phyloP scores from a whole-genome alignment of 2,329 filamentous ascomycete species.

The Colletotrichum liriopes region DNA sequence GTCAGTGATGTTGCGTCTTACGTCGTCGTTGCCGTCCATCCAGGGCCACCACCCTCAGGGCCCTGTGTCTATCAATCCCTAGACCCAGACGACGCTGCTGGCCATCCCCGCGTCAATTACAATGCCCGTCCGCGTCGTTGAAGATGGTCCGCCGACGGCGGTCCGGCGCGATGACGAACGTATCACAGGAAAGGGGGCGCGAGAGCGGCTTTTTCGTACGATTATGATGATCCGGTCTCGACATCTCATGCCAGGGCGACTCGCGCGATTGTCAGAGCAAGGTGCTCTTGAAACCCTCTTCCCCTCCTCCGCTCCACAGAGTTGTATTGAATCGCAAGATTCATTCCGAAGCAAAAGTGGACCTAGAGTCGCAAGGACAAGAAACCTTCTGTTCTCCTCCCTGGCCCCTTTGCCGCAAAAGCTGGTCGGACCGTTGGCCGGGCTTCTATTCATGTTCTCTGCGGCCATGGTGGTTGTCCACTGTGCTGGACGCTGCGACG shows the following conservation, averaged over 20 bases:
- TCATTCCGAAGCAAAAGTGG: conserved; percentile 41
- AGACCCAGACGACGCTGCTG: conserved; percentile 17
- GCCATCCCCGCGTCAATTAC: conserved; percentile 10
- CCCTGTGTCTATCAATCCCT: conserved; percentile 32
- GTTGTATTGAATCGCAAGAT: conserved; percentile 41
- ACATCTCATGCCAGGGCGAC: conserved; percentile 26
- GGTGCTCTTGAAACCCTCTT: conserved; percentile 34
- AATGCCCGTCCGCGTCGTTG: conserved; percentile 3
- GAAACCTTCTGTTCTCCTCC: conserved; percentile 26
- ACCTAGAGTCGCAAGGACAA: conserved; percentile 32
- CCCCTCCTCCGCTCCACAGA: conserved; percentile 28
- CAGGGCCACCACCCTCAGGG: conserved; percentile 10
- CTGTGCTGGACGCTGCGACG: conserved; percentile 13
- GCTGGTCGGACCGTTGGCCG: background rate
- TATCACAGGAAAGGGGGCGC: conserved; percentile 2
- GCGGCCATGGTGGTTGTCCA: conserved; percentile 1
- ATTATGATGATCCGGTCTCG: conserved; percentile 28
- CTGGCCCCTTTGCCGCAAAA: background rate
- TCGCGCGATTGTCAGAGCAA: conserved; percentile 39
- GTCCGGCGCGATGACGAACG: conserved; percentile 23
- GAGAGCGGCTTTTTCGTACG: conserved; percentile 28
- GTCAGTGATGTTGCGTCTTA: conserved; percentile 9
- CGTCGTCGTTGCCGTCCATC: conserved; percentile 18
- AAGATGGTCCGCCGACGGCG: background rate
- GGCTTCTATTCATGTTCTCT: conserved; percentile 18